Conservation (phyloP, 208 protist genomes). For the Trypanosoma grayi region DNA sequence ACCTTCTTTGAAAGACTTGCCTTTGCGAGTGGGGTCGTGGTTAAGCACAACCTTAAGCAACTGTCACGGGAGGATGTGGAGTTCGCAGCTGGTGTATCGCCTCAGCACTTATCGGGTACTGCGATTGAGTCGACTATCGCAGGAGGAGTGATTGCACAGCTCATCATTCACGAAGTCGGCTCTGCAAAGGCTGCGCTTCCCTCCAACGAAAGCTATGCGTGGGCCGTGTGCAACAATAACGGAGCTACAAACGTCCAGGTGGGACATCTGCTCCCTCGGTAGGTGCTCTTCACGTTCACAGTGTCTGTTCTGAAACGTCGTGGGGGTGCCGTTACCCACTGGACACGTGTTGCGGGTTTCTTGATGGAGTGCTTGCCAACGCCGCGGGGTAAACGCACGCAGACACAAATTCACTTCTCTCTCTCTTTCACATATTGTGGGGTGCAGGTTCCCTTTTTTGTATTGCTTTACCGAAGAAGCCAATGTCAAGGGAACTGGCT, state of each 20-base stretch:
- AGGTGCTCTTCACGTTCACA: too few relatives aligned
- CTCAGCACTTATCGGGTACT: not conserved
- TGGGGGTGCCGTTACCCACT: too few relatives aligned
- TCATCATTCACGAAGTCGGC: conserved; percentile 21
- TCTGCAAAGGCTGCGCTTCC: not conserved
- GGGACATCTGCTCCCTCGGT: not conserved
- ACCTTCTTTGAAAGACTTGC: conserved; percentile 21
- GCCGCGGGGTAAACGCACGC: too few relatives aligned
- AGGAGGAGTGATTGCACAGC: conserved; percentile 23
- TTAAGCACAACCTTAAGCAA: not conserved
- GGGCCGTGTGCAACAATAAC: conserved; percentile 15
- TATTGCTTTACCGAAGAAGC: too few relatives aligned
- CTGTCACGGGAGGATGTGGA: conserved; percentile 11
- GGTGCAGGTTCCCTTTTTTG: too few relatives aligned
- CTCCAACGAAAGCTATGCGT: conserved; percentile 14
- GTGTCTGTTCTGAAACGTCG: too few relatives aligned
- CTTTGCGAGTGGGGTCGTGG: conserved; percentile 7
- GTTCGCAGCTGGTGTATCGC: not conserved
- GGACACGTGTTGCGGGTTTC: too few relatives aligned
- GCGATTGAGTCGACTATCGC: conserved; percentile 21
- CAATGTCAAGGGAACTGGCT: conserved; percentile 1
- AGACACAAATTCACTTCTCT: too few relatives aligned
- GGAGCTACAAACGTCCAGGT: conserved; percentile 18
- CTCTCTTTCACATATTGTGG: too few relatives aligned
- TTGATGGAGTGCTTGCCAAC: too few relatives aligned